Conservation (phyloP, 257 asterid species). For the Coffea eugenioides region DNA sequence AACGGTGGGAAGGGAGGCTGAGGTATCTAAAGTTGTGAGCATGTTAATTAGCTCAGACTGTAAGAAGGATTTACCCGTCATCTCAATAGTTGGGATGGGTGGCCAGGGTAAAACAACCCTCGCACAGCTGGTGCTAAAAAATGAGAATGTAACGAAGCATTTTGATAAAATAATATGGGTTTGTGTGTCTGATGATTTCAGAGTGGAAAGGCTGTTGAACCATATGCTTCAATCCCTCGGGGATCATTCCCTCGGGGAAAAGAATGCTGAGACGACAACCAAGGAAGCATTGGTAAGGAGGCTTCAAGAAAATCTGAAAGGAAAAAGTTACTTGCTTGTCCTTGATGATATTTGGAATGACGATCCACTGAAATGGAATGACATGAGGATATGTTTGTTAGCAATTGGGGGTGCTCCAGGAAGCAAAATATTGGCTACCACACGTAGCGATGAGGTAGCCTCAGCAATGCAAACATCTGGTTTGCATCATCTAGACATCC, state of each 20-base stretch:
- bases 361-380: slow-evolving; percentile 13
- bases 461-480: not conserved
- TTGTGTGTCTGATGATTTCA: slow-evolving; percentile 18
- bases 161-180: slow-evolving; percentile 23
- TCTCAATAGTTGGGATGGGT: slow-evolving; percentile 29
- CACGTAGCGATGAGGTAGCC: slow-evolving; percentile 10
- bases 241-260: too few relatives aligned
- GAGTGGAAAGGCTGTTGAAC: slow-evolving; percentile 4
- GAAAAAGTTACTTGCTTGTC: slow-evolving; percentile 18
- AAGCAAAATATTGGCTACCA: slow-evolving; percentile 21
- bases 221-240: slow-evolving; percentile 15
- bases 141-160: not conserved
- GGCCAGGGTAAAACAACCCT: slow-evolving; percentile 30
- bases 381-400: slow-evolving; percentile 6
- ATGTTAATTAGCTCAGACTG: not conserved
- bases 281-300: slow-evolving; percentile 4
- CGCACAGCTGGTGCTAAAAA: slow-evolving; percentile 12
- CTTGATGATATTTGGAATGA: slow-evolving; percentile 32
- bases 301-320: slow-evolving; percentile 7
- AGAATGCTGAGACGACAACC: not conserved
- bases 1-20: not conserved
- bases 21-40: not conserved
- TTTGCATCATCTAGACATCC: slow-evolving; percentile 5
- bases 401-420: slow-evolving; percentile 12
- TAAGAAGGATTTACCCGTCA: not conserved